Evolutionary conservation across 139 green algal species (phyloP).

Genomic region (Chlorella sp.): DNA sequence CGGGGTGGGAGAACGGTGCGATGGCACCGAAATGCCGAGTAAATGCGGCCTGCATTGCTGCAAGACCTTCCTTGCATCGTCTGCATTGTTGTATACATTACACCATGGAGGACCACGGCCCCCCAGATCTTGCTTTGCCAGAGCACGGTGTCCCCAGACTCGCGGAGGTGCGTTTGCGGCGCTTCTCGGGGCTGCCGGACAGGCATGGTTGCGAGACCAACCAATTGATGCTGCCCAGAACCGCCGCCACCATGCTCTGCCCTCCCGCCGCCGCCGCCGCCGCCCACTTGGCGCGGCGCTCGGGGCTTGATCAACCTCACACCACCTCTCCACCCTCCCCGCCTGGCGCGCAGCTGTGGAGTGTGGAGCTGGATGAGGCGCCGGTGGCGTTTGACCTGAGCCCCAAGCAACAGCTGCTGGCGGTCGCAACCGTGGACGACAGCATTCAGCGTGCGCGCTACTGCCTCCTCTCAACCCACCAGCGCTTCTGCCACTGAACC

Average conservation of each 20-base stretch:
- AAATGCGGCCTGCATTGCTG: background rate
- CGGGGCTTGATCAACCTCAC: too few relatives aligned
- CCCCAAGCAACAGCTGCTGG: conserved; percentile 35
- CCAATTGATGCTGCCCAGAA: too few relatives aligned
- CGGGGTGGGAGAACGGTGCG: background rate
- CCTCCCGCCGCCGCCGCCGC: background rate
- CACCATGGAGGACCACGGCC: background rate
- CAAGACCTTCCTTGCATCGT: background rate
- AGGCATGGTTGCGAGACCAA: too few relatives aligned
- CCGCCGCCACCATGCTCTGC: too few relatives aligned
- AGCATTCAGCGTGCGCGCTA: background rate
- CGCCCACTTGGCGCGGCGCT: background rate
- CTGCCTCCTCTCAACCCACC: background rate
- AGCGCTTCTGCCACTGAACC: too few relatives aligned
- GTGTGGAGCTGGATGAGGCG: conserved; percentile 25
- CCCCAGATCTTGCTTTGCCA: background rate
- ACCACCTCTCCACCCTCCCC: background rate
- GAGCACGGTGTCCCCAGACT: background rate
- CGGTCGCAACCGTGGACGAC: conserved; percentile 27
- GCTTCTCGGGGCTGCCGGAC: too few relatives aligned
- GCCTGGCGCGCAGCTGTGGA: background rate
- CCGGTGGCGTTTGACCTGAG: background rate
- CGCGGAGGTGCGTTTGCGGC: background rate
- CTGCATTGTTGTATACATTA: too few relatives aligned
- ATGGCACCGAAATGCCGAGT: background rate